Conservation (phyloP, 495 filamentous ascomycete species). For the Stereocaulon alpinum region DNA sequence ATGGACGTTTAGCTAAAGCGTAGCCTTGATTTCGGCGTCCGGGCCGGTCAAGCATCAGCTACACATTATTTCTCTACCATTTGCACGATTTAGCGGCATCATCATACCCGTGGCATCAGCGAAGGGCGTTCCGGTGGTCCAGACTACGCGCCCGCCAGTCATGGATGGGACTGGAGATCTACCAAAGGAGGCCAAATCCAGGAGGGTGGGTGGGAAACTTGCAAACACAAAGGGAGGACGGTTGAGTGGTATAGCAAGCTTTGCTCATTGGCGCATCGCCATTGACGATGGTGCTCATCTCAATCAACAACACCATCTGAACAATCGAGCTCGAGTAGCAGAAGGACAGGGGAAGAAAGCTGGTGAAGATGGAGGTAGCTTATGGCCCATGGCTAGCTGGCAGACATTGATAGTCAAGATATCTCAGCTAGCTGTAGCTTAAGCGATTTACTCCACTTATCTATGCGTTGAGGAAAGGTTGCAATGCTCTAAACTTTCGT, state of each 20-base stretch:
- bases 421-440: background rate
- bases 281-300: background rate
- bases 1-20: background rate
- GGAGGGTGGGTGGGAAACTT: slow-evolving; percentile 1
- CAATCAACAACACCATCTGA: background rate
- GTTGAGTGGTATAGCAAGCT: background rate
- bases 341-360: too few relatives aligned
- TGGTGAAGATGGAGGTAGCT: background rate
- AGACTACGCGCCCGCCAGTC: background rate
- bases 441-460: background rate
- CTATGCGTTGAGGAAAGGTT: background rate
- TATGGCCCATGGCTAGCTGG: background rate
- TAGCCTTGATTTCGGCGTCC: slow-evolving; percentile 4
- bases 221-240: background rate
- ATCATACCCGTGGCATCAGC: slow-evolving; percentile 24
- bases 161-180: background rate
- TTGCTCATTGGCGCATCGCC: background rate
- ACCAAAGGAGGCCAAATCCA: background rate
- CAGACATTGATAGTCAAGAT: background rate
- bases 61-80: slow-evolving; percentile 11
- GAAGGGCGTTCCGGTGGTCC: slow-evolving; percentile 17
- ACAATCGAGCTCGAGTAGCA: background rate
- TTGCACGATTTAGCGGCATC: slow-evolving; percentile 22
- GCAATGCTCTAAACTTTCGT: background rate
- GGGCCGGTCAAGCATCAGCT: background rate